Base-by-base conservation (phyloP, 1,139 yeast species). In the Debaryomyces udenii region DNA sequence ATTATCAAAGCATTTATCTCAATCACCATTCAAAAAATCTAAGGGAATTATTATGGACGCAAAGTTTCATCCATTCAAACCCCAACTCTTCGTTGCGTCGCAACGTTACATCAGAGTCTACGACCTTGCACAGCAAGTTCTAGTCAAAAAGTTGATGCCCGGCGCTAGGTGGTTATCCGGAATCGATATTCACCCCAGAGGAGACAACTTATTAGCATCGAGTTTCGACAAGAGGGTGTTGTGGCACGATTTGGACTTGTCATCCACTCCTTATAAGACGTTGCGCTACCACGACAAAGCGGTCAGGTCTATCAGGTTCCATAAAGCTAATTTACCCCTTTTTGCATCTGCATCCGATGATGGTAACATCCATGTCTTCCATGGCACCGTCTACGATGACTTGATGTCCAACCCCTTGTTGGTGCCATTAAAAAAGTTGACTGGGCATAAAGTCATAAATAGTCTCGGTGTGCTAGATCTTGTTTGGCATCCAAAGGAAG, bases 301-400 rank as follows among this genome's bases (percentile, higher is more conserved):
- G 2, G 96, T 93, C 27, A 81, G 99, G 60, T 76, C 86, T 39
- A 91, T 89, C 43, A 76, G 81, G 40, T 93, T 85, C 81, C 99
- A 93, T 69, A 87, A 85, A 58, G 83, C 83, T 31, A 78, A 78
- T 24, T 72, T 91, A 51, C 99, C 99, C 38, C 72, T 93, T 48
- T 93, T 94, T 70, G 90, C 96, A 50, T 86, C 96, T 26, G 96
- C 96, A n/a, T 83, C 96, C 22, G 99, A 93, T 63, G 99, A 93
- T 66, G 98, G 98, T 22, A 68, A 76, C 33, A 83, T 93, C 51
- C 96, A 94, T 68, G 87, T 94, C 24, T 89, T 94, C 89, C 99
- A 93, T 64, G 96, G 95, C 35, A 86, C 96, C 7, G 97, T 94
- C 9, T 93, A 91, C 64, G 98, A 93, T 61, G 99, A 93, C 64